These are phyloP conservation scores for Xylaria polymorpha DNA, from an alignment of 2,329 filamentous ascomycete species.

Conservation along the genomic window DNA sequence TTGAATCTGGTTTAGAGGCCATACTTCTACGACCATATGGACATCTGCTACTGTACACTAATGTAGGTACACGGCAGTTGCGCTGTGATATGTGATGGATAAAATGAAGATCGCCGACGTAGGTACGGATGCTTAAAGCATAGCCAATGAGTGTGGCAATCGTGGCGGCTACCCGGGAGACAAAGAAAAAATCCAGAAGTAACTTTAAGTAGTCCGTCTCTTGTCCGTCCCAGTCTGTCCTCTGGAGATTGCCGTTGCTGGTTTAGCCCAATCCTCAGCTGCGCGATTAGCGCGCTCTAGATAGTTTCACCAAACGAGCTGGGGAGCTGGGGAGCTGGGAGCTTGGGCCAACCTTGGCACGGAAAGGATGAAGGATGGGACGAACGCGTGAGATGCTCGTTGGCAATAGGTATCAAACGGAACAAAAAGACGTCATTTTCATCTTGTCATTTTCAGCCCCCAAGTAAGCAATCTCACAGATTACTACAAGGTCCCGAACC, in stretches of 20 bases:
- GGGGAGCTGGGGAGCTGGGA: conserved; percentile 26
- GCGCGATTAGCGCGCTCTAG: not conserved
- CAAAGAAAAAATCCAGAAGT: not conserved
- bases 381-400: not conserved
- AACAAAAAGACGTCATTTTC: conserved; percentile 15
- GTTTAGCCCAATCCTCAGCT: not conserved
- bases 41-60: not conserved
- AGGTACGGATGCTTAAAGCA: not conserved
- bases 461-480: conserved; percentile 17
- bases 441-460: conserved; percentile 8
- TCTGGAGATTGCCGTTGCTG: not conserved
- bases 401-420: not conserved
- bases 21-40: not conserved
- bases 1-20: not conserved
- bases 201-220: not conserved
- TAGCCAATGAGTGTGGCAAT: not conserved
- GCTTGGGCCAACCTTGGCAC: conserved; percentile 22
- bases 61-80: not conserved
- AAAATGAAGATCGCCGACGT: conserved; percentile 29
- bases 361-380: conserved; percentile 7
- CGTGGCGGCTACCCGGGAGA: not conserved
- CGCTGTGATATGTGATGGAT: conserved; percentile 13
- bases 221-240: not conserved
- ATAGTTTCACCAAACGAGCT: conserved; percentile 30
- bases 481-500: conserved; percentile 20